Conservation (phyloP, 441 rosid genomes). For the Gossypium gossypioides region DNA sequence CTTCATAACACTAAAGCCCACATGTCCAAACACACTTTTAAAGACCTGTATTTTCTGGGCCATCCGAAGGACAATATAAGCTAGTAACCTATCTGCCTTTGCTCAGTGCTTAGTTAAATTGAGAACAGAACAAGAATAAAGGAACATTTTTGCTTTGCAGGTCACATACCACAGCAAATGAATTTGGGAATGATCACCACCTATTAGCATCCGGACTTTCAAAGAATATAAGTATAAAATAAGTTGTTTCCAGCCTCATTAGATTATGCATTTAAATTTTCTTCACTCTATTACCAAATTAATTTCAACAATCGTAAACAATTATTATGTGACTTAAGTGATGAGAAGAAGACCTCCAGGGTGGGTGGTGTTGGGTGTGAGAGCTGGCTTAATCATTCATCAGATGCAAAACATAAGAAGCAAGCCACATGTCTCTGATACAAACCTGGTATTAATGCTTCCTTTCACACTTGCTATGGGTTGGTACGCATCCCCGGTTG, state of each 20-base stretch:
- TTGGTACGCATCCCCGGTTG: constrained; percentile 65
- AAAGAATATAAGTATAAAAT: background rate
- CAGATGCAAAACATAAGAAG: background rate
- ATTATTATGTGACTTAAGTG: background rate
- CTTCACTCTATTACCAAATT: background rate
- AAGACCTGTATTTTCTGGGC: background rate
- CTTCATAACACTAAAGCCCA: background rate
- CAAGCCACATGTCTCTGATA: constrained; percentile 7
- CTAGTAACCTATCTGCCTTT: background rate
- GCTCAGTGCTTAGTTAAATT: background rate
- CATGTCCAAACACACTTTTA: background rate
- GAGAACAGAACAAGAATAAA: background rate
- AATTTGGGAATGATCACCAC: background rate
- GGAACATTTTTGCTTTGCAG: background rate
- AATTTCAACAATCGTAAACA: background rate
- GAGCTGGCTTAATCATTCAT: background rate
- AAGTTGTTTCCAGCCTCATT: background rate
- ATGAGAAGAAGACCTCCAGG: background rate
- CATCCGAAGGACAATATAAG: background rate
- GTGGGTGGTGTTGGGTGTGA: background rate
- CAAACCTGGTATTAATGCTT: constrained; percentile 60
- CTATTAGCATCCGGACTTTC: background rate
- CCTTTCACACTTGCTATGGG: constrained; percentile 77
- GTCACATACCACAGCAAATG: background rate
- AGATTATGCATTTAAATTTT: background rate